phyloP scores from a whole-genome alignment of 768 basidiomycete species.

The Suillus sp. region DNA sequence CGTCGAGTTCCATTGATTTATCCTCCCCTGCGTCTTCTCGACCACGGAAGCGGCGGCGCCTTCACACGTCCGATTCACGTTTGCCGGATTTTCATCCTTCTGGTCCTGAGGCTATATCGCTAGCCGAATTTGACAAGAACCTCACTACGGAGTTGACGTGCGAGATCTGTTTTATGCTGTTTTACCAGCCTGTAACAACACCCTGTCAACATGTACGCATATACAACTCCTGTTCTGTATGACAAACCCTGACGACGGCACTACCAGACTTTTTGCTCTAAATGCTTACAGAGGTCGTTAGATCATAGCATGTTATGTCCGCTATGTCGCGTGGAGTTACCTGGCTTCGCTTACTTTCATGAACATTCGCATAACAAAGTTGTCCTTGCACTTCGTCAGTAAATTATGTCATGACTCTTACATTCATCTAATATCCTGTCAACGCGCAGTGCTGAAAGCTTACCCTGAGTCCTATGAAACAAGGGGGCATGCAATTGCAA shows the following conservation, averaged over 20 bases:
- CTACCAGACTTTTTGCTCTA: constrained; percentile 82
- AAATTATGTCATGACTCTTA: constrained; percentile 15
- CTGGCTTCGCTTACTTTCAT: constrained; percentile 76
- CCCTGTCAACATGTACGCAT: constrained; percentile 89
- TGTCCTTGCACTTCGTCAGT: constrained; percentile 68
- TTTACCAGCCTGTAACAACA: constrained; percentile 87
- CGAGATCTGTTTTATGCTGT: constrained; percentile 85
- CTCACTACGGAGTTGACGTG: constrained; percentile 75
- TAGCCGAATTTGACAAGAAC: constrained; percentile 57
- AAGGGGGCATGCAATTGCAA: constrained; percentile 62
- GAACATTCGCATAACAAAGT: constrained; percentile 77
- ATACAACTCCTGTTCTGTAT: constrained; percentile 14
- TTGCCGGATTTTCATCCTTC: constrained; percentile 33
- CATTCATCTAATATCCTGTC: constrained; percentile 14
- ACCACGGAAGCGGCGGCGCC: constrained; percentile 30
- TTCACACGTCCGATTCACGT: constrained; percentile 30
- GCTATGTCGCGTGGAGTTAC: constrained; percentile 79
- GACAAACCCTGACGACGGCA: constrained; percentile 16
- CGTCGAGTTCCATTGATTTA: constrained; percentile 3
- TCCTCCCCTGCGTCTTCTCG: constrained; percentile 18
- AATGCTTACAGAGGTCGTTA: constrained; percentile 86
- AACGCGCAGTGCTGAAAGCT: constrained; percentile 57
- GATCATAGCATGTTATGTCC: constrained; percentile 87
- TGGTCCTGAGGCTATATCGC: constrained; percentile 25
- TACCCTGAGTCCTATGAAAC: constrained; percentile 70